Evolutionary conservation across 2,329 filamentous ascomycete species (phyloP), one percentile per base, ranked within the genome.

Genomic region (Aspergillus sp.): DNA sequence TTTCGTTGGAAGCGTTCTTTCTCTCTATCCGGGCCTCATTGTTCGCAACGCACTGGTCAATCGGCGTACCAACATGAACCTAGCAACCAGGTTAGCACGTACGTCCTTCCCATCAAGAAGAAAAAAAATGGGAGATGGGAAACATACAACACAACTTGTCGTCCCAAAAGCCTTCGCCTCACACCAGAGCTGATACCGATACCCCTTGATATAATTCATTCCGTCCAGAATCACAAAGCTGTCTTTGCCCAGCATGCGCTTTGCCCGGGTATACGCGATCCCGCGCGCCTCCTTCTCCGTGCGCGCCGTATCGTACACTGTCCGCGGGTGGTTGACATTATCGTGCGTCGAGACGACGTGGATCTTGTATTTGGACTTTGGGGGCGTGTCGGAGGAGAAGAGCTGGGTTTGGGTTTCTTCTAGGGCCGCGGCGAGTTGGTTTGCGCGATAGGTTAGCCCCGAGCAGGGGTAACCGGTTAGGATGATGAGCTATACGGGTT

Each of bases 131-230:
- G 19, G 37, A 43, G 35, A 14, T 12, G 19, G 12, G 9, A 37
- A 52, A 72, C 80, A 71, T 71, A 88, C 82, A 63, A 87, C 84
- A 66, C 85, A 87, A 68, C 79, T 85, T 3, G 83, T 80, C 6
- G 85, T 87, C 56, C 82, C 81, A 14, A 83, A 74, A 3, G 85
- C 84, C 71, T 88, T 88, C 27, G 85, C 84, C 70, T 88, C 85
- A 68, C 85, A 88, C 78, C 85, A 87, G 44, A 88, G 72, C 73
- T 88, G 86, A 66, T 88, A 88, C 40, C 85, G 78, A 71, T 84
- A 87, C 19, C 85, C 86, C 71, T 88, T 88, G 75, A 88, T 88
- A 70, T 88, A 88, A 69, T 88, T 87, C 75, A 86, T 78, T 33
- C 82, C 83, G 70, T 88, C 85, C 2, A 85, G 80, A 51, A 88